Evolutionary conservation across 2,329 filamentous ascomycete species (phyloP).

Genomic region (Cytospora chrysosperma): DNA sequence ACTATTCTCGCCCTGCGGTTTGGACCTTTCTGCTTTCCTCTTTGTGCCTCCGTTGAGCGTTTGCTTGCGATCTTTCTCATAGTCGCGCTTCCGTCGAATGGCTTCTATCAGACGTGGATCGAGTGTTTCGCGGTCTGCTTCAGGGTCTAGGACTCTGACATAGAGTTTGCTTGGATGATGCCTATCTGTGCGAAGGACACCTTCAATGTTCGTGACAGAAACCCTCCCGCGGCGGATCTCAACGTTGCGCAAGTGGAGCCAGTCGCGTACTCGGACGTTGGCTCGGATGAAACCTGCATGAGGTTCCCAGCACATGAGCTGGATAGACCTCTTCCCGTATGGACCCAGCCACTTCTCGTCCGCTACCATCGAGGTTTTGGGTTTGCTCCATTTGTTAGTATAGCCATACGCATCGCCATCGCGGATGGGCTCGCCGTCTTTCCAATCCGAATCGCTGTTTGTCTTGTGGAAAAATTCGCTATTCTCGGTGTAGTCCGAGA

Average conservation of each 20-base stretch:
- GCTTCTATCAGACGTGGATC: conserved; percentile 55
- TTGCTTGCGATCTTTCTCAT: conserved; percentile 50
- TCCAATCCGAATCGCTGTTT: conserved; percentile 32
- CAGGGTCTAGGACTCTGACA: conserved; percentile 50
- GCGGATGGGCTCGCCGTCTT: conserved; percentile 31
- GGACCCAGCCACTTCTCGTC: conserved; percentile 66
- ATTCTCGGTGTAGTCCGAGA: conserved; percentile 83
- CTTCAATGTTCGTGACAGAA: conserved; percentile 63
- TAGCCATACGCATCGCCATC: conserved; percentile 61
- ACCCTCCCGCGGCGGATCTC: conserved; percentile 61
- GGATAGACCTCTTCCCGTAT: conserved; percentile 68
- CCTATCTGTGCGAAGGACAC: conserved; percentile 64
- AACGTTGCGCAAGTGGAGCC: conserved; percentile 70
- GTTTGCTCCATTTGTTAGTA: conserved; percentile 33
- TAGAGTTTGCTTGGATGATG: conserved; percentile 51
- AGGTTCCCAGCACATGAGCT: conserved; percentile 68
- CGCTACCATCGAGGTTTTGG: conserved; percentile 27
- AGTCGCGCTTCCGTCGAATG: conserved; percentile 62
- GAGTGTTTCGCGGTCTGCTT: conserved; percentile 41
- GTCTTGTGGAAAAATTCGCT: conserved; percentile 55
- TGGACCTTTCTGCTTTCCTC: conserved; percentile 33
- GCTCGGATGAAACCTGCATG: conserved; percentile 61
- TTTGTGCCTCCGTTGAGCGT: conserved; percentile 41
- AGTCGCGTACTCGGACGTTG: conserved; percentile 56
- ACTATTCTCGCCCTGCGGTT: conserved; percentile 27